phyloP scores from a whole-genome alignment of 2,329 filamentous ascomycete genomes.

The Bipolaris oryzae region DNA sequence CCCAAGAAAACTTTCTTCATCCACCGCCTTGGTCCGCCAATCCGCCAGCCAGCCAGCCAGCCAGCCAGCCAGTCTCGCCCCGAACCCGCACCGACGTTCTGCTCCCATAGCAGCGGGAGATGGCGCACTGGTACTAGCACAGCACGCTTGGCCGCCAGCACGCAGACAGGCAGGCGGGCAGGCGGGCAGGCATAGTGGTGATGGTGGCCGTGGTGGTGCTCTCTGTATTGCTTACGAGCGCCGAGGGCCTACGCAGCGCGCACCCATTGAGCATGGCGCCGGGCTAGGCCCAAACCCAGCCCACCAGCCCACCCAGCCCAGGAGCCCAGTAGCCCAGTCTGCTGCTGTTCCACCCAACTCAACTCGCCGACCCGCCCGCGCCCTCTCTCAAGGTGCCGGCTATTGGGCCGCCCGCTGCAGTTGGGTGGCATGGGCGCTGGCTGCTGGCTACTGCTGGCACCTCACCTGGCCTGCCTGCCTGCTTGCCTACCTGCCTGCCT shows the following conservation, averaged over 20 bases:
- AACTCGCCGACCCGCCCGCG: slow-evolving; percentile 9
- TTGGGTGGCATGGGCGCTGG: background rate
- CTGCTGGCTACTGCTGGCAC: background rate
- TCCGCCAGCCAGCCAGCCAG: too few relatives aligned
- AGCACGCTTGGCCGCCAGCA: background rate
- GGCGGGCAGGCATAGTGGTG: background rate
- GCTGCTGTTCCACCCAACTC: slow-evolving; percentile 4
- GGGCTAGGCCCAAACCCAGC: slow-evolving; percentile 11
- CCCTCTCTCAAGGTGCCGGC: background rate
- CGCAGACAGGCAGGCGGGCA: background rate
- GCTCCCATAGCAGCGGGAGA: background rate
- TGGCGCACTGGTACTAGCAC: background rate
- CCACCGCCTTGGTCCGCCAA: background rate
- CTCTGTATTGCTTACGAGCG: background rate
- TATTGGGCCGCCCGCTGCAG: background rate
- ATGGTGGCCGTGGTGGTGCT: background rate
- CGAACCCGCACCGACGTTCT: background rate
- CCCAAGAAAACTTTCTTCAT: background rate
- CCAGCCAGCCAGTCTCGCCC: too few relatives aligned
- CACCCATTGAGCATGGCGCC: slow-evolving; percentile 15
- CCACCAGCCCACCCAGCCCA: background rate
- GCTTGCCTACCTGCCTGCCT: too few relatives aligned
- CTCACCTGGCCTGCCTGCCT: too few relatives aligned
- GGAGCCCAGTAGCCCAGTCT: background rate
- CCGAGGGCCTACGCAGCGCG: slow-evolving; percentile 1